These are phyloP conservation scores for Fusarium dimerum DNA, from an alignment of 2,329 filamentous ascomycete species.

Conservation along the genomic window DNA sequence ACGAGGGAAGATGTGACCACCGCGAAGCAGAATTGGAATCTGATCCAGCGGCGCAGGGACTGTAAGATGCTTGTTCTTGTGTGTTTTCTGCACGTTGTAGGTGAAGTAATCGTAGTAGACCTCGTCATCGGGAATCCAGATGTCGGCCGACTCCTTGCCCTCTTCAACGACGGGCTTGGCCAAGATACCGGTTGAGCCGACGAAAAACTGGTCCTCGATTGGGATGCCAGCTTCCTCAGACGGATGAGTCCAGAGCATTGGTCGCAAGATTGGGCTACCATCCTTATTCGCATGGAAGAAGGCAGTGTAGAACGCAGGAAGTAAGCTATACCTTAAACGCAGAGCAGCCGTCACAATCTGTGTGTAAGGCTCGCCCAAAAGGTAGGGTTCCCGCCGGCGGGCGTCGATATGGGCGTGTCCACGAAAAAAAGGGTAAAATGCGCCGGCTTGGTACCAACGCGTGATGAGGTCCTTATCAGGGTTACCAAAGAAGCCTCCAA, in stretches of 20 bases:
- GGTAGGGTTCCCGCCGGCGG: constrained; percentile 89
- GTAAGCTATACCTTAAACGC: constrained; percentile 81
- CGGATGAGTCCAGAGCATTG: constrained; percentile 92
- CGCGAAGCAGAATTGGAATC: constrained; percentile 88
- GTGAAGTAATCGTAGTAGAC: constrained; percentile 96
- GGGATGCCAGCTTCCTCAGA: constrained; percentile 82
- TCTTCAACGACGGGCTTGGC: constrained; percentile 86
- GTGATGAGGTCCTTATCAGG: constrained; percentile 88
- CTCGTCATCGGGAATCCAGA: constrained; percentile 88
- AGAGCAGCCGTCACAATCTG: constrained; percentile 85
- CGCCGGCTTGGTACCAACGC: constrained; percentile 94
- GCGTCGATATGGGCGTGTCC: constrained; percentile 97
- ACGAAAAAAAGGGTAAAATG: constrained; percentile 98
- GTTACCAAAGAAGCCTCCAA: constrained; percentile 97
- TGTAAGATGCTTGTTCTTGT: constrained; percentile 68
- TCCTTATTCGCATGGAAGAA: constrained; percentile 86
- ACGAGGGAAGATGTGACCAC: constrained; percentile 87
- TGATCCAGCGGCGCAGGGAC: constrained; percentile 79
- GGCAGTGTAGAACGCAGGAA: constrained; percentile 95
- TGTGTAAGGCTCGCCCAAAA: constrained; percentile 81
- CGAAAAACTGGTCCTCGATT: constrained; percentile 90
- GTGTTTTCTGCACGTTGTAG: constrained; percentile 70
- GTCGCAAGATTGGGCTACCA: constrained; percentile 84
- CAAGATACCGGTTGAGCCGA: constrained; percentile 86
- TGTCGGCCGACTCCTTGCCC: constrained; percentile 68